These are phyloP conservation scores for Kodamaea neixiangensis DNA, from an alignment of 805 yeast genomes.

Conservation along the genomic window DNA sequence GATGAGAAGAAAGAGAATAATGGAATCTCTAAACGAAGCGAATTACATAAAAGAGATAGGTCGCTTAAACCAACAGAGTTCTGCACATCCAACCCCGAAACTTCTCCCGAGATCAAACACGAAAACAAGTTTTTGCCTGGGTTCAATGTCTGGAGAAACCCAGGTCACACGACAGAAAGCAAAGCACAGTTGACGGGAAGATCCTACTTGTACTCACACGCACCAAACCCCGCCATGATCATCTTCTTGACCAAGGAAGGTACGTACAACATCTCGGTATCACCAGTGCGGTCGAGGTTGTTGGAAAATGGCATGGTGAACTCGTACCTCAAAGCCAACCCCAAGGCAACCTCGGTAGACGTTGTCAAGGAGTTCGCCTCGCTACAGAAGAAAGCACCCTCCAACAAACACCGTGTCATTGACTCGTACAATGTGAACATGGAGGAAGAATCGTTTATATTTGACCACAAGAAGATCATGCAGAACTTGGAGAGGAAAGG, in stretches of 20 bases:
- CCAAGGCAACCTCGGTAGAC: conserved; percentile 15
- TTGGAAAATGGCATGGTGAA: conserved; percentile 27
- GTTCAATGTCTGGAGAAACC: conserved; percentile 17
- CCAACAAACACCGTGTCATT: conserved; percentile 26
- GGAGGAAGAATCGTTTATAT: conserved; percentile 27
- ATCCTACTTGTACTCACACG: conserved; percentile 22
- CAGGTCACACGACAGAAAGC: conserved; percentile 18
- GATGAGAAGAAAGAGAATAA: conserved; percentile 1
- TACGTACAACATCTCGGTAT: conserved; percentile 27
- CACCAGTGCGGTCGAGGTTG: conserved; percentile 17
- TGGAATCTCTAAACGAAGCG: not conserved
- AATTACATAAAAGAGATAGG: not conserved
- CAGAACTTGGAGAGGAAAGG: conserved; percentile 16
- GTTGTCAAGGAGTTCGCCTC: conserved; percentile 22
- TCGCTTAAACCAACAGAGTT: conserved; percentile 12
- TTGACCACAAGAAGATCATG: conserved; percentile 23
- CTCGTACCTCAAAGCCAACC: conserved; percentile 15
- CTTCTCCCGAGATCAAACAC: conserved; percentile 18
- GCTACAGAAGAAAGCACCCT: conserved; percentile 19
- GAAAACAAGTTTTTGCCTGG: conserved; percentile 27
- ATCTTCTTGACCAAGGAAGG: conserved; percentile 35
- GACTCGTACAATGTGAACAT: conserved; percentile 29
- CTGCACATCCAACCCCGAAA: conserved; percentile 22
- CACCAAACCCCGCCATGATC: conserved; percentile 33
- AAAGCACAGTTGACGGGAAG: conserved; percentile 22